Evolutionary conservation across 164 flowering plant genomes (phyloP), one percentile per base, ranked within the genome.

Genomic region (Liquidambar formosana): DNA sequence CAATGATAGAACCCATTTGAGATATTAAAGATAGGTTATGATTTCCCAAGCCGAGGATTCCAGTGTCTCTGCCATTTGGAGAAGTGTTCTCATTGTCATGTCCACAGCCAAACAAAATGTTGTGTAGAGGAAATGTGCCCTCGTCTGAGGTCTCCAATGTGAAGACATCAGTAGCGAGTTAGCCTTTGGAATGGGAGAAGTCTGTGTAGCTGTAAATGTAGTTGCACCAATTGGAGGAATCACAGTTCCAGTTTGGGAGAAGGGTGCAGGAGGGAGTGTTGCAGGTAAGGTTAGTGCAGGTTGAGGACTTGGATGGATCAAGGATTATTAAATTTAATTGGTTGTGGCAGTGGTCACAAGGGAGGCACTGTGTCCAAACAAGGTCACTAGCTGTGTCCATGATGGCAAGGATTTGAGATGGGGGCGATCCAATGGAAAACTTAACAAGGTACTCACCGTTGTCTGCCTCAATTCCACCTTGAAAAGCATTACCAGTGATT

Each of bases 321-420:
- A 74, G 69, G 2, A 64, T 38, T n/a, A n/a, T n/a, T 11, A 59
- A 26, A 8, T 2, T 10, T 1, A 44, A 15, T 12, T 48, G 73
- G 3, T 13, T 27, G 19, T 21, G 1, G 21, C 73, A 70, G 0
- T 28, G 26, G 5, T 51, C 8, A 43, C 78, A 70, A 19, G 71
- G 73, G 18, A 10, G 14, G 67, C 71, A 75, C 18, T 56, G 61
- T 3, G 65, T 46, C 74, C 70, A 71, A 1, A 63, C 4, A 8
- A 75, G 59, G 28, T 21, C 56, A 27, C 78, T 75, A 22, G 65
- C 78, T 0, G 71, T 75, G 65, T 70, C 78, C 58, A 71, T 38
- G 49, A 21, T 23, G 0, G 66, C 63, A 1, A 66, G 64, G 41
- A 33, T 33, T 33, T 33, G 4, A 33, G 6, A 2, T 33, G 41